Evolutionary conservation across 306 rosid genomes (phyloP).

Genomic region (Calophaca sinica): DNA sequence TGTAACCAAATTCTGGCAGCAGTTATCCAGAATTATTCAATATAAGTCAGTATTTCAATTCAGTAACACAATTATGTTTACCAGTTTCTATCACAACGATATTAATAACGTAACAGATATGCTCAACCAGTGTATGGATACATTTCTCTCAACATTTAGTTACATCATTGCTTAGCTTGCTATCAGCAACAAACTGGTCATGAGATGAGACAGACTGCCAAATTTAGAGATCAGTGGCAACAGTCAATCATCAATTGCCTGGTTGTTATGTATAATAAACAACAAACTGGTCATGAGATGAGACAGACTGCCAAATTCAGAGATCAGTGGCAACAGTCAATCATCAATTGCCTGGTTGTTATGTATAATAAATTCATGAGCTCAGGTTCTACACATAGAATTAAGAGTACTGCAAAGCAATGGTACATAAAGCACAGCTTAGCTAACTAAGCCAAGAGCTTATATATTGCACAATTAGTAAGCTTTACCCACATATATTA

Average conservation of each 20-base stretch:
- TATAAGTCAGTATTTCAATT: too few relatives aligned
- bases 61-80: too few relatives aligned
- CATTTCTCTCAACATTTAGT: conserved; percentile 15
- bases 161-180: conserved; percentile 23
- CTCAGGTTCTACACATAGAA: conserved; percentile 16
- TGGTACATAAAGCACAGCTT: conserved; percentile 27
- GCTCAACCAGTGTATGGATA: conserved; percentile 4
- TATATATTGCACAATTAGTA: background rate
- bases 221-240: conserved; percentile 17
- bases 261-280: conserved; percentile 30
- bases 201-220: background rate
- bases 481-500: background rate
- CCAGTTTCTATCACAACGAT: too few relatives aligned
- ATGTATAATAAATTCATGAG: conserved; percentile 29
- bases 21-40: too few relatives aligned
- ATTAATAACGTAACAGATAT: background rate
- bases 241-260: conserved; percentile 9
- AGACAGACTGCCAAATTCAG: background rate
- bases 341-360: conserved; percentile 19
- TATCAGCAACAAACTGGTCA: background rate
- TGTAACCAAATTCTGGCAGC: too few relatives aligned
- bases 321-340: conserved; percentile 14
- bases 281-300: background rate
- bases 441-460: conserved; percentile 25
- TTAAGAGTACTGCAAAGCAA: conserved; percentile 10